phyloP scores from a whole-genome alignment of 1,139 yeast genomes.

The Yamadazyma trypodendri region DNA sequence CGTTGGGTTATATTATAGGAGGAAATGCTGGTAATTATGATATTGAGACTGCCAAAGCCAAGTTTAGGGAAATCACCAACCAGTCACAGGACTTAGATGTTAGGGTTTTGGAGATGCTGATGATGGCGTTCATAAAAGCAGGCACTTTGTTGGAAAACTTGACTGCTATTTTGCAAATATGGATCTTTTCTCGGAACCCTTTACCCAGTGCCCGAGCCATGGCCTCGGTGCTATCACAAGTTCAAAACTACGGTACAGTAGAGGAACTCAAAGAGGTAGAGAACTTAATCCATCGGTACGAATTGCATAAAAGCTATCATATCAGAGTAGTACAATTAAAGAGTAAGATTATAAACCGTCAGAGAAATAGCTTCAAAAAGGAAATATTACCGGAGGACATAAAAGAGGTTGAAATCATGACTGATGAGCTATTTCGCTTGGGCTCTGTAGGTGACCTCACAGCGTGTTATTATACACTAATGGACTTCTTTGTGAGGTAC shows the following conservation, averaged over 20 bases:
- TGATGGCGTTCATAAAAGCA: conserved; percentile 22
- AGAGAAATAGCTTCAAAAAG: conserved; percentile 26
- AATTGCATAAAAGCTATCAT: conserved; percentile 22
- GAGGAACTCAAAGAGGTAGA: conserved; percentile 27
- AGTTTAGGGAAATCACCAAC: conserved; percentile 16
- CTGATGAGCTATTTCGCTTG: conserved; percentile 11
- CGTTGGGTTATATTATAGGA: conserved; percentile 27
- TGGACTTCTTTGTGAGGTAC: conserved; percentile 17
- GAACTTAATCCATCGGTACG: conserved; percentile 20
- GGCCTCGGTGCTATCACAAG: conserved; percentile 28
- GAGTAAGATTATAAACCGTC: conserved; percentile 26
- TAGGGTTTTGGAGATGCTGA: conserved; percentile 26
- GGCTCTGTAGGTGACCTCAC: conserved; percentile 12
- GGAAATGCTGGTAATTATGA: conserved; percentile 35
- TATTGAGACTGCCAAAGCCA: conserved; percentile 27
- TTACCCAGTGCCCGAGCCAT: conserved; percentile 29
- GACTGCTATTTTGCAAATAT: conserved; percentile 23
- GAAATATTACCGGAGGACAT: conserved; percentile 26
- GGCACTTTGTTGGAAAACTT: conserved; percentile 35
- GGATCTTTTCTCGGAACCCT: conserved; percentile 27
- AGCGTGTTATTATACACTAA: conserved; percentile 15
- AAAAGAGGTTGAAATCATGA: conserved; percentile 19
- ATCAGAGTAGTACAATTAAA: conserved; percentile 26
- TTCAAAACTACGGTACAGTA: conserved; percentile 28
- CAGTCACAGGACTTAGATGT: conserved; percentile 20